Evolutionary conservation across 257 asterid genomes (phyloP), one percentile per base, ranked within the genome.

Genomic region (Forsythia suspensa): DNA sequence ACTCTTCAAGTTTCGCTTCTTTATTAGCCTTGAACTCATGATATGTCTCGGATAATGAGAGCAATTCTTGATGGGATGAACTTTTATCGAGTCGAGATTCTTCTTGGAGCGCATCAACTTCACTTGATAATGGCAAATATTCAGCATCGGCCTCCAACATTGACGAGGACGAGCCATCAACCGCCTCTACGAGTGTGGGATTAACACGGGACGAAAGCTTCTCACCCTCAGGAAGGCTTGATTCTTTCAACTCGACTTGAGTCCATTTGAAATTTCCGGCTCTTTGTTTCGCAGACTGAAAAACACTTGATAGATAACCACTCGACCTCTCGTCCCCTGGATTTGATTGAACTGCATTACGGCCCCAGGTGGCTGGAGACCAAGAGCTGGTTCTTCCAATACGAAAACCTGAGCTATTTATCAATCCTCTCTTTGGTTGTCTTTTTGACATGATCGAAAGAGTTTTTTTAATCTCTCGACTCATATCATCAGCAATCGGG

Each of bases 1-100:
- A 96, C 77, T 92, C 92, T 81, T 92, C 92, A 74, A 96, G 83
- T 85, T 90, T 88, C 7, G 91, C 94, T 80, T 94, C 96, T 89
- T 77, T 89, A 80, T 90, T 93, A 48, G 98, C 96, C 83, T 81
- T 91, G 41, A 96, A 91, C 83, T 94, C 96, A 10, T 92, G 91
- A 18, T 81, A 92, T 42, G 83, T 84, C 65, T 85, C 87, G 0
- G 87, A 82, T 79, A 86, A 80, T 8, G 96, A 83, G 16, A 88
- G 76, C 18, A 85, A 78, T 15, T 89, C 85, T 21, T 89, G 87
- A 42, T 83, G 72, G 36, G 96, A 79, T 76, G 73, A 5, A 73
- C 91, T 86, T 81, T 84, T 81, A 71, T 84, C 79, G 18, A 69
- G 86, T 79, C 75, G 83, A 66, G 90, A 63, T 79, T 82, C 86